Conservation (phyloP, 495 filamentous ascomycete species). For the Aspergillus haitiensis region DNA sequence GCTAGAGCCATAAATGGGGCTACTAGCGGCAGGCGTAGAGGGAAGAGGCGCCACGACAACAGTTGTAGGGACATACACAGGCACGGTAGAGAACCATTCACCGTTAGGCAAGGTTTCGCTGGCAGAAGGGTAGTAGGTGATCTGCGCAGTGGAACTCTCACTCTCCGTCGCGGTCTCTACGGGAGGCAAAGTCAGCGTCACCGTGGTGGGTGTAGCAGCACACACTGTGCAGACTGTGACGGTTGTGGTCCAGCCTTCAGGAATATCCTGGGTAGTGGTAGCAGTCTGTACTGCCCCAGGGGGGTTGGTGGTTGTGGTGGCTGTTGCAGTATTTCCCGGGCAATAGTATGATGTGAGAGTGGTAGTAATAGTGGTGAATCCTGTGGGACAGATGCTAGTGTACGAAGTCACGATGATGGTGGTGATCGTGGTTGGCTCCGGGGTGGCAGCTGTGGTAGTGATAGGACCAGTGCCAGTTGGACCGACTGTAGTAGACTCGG, state of each 20-base stretch:
- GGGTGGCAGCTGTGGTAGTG: conserved; percentile 14
- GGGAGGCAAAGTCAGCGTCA: conserved; percentile 45
- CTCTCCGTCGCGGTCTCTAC: conserved; percentile 16
- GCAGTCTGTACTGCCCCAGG: conserved; percentile 18
- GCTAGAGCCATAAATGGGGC: conserved; percentile 8
- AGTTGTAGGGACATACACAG: neutral
- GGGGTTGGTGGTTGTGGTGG: conserved; percentile 29
- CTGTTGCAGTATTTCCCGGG: conserved; percentile 32
- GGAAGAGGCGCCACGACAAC: conserved; percentile 7
- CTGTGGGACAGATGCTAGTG: conserved; percentile 45
- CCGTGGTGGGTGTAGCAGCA: conserved; percentile 39
- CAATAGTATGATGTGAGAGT: conserved; percentile 43
- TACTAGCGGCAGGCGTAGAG: conserved; percentile 2
- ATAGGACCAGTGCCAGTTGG: conserved; percentile 9
- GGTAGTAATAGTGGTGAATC: conserved; percentile 46
- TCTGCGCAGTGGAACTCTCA: conserved; percentile 7
- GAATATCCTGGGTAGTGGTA: conserved; percentile 27
- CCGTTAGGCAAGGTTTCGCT: conserved; percentile 5
- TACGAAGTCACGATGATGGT: conserved; percentile 47
- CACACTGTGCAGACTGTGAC: conserved; percentile 50
- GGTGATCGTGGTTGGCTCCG: conserved; percentile 30
- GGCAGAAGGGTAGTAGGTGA: conserved; percentile 5
- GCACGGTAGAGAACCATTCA: neutral
- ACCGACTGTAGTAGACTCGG: conserved; percentile 25
- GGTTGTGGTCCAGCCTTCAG: conserved; percentile 50